Percentiles rank a stretch among this genome's conserved stretches.
These are phyloP conservation scores for Rubia peregrina DNA, from an alignment of 305 asterid genomes.

Conservation along the genomic window DNA sequence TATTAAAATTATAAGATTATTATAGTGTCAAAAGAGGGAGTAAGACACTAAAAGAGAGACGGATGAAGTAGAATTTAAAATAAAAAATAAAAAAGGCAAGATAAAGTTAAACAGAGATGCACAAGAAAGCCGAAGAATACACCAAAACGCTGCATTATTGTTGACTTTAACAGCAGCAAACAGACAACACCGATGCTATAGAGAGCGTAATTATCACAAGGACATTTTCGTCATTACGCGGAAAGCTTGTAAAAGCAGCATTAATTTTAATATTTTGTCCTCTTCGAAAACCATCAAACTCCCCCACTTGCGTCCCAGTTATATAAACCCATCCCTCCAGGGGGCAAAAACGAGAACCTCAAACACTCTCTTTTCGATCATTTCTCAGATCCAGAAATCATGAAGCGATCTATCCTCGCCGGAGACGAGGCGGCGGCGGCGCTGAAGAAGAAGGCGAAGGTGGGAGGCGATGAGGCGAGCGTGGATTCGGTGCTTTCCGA, in stretches of 20 bases:
- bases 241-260: conserved; percentile 11
- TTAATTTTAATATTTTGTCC: conserved; percentile 26
- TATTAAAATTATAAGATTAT: no score
- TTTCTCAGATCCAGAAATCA: conserved; percentile 19
- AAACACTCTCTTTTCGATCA: neutral
- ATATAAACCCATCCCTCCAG: neutral
- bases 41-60: no score
- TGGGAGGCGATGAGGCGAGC: conserved; percentile 10
- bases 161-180: conserved; percentile 14
- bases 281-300: conserved; percentile 14
- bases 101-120: neutral
- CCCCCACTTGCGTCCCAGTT: conserved; percentile 4
- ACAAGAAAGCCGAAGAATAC: conserved; percentile 13
- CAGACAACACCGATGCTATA: conserved; percentile 9
- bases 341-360: neutral
- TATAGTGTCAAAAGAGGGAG: no score
- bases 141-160: conserved; percentile 8
- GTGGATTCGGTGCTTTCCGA: conserved; percentile 53
- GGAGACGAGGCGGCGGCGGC: conserved; percentile 14
- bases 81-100: neutral
- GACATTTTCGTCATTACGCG: conserved; percentile 21
- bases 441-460: neutral
- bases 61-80: no score
- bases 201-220: conserved; percentile 19
- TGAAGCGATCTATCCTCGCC: conserved; percentile 42